These are phyloP conservation scores for Phytophthora palmivora DNA, from an alignment of 352 stramenopile species.

Conservation along the genomic window DNA sequence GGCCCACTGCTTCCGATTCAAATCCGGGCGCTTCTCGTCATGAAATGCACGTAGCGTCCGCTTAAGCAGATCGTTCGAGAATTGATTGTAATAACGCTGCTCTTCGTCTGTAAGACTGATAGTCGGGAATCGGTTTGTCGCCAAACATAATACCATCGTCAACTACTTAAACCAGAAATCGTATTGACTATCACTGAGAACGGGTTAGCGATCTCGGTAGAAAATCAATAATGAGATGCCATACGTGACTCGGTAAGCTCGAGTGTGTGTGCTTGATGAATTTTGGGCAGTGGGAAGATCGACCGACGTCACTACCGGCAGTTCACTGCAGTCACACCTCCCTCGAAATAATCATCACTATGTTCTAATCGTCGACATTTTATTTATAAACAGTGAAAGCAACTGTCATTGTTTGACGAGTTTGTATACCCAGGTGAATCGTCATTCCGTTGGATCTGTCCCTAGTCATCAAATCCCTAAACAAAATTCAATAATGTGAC, in stretches of 20 bases:
- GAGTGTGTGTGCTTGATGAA: background rate
- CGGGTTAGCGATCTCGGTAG: conserved; percentile 1
- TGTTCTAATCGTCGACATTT: background rate
- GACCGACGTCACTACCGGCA: background rate
- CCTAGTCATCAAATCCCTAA: background rate
- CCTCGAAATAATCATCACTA: conserved; percentile 4
- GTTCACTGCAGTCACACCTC: background rate
- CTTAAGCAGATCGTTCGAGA: conserved; percentile 30
- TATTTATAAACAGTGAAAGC: background rate
- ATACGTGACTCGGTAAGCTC: background rate
- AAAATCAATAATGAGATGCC: conserved; percentile 18
- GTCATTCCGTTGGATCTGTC: conserved; percentile 1
- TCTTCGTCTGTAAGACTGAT: conserved; percentile 38
- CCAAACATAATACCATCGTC: conserved; percentile 21
- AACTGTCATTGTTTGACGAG: background rate
- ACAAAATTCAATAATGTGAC: background rate
- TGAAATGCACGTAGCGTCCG: conserved; percentile 42
- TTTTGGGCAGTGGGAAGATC: conserved; percentile 8
- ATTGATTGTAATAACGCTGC: conserved; percentile 40
- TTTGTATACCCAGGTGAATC: background rate
- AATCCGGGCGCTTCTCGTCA: conserved; percentile 13
- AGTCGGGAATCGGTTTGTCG: conserved; percentile 33
- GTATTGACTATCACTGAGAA: background rate
- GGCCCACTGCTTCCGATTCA: conserved; percentile 32
- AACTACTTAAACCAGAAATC: background rate